phyloP scores from a whole-genome alignment of 352 stramenopile species.

The Phytophthora litchii region DNA sequence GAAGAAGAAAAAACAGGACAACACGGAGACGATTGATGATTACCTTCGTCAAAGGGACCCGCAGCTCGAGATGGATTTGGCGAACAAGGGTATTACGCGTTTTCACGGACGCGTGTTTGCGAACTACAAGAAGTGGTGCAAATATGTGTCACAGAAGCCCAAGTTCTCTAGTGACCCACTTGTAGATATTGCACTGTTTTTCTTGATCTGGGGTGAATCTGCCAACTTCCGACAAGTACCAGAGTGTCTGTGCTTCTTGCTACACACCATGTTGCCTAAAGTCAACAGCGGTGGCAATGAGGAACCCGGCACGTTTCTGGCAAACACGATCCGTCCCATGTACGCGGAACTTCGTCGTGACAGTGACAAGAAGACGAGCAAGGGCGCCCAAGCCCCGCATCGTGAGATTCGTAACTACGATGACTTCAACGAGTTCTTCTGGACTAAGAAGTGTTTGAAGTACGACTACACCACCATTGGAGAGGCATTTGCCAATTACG shows the following conservation, averaged over 20 bases:
- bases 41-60: constrained; percentile 59
- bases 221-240: constrained; percentile 85
- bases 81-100: constrained; percentile 63
- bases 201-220: constrained; percentile 86
- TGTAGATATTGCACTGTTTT: constrained; percentile 80
- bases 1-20: constrained; percentile 44
- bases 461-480: constrained; percentile 70
- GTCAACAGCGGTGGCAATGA: constrained; percentile 50
- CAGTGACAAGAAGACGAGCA: constrained; percentile 87
- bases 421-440: constrained; percentile 91
- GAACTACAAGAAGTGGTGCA: constrained; percentile 91
- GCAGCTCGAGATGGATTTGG: constrained; percentile 73
- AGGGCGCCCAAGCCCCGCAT: constrained; percentile 69
- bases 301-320: constrained; percentile 69
- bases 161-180: constrained; percentile 76
- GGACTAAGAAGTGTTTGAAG: constrained; percentile 83
- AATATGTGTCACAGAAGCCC: constrained; percentile 79
- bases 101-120: constrained; percentile 73
- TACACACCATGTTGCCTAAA: constrained; percentile 79
- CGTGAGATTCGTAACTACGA: constrained; percentile 87
- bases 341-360: constrained; percentile 71
- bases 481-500: constrained; percentile 66
- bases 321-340: constrained; percentile 75
- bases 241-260: constrained; percentile 79
- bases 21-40: constrained; percentile 41